Base-by-base conservation (phyloP, 1,284 basidiomycete species). In the Pulveroboletus ridleyi region DNA sequence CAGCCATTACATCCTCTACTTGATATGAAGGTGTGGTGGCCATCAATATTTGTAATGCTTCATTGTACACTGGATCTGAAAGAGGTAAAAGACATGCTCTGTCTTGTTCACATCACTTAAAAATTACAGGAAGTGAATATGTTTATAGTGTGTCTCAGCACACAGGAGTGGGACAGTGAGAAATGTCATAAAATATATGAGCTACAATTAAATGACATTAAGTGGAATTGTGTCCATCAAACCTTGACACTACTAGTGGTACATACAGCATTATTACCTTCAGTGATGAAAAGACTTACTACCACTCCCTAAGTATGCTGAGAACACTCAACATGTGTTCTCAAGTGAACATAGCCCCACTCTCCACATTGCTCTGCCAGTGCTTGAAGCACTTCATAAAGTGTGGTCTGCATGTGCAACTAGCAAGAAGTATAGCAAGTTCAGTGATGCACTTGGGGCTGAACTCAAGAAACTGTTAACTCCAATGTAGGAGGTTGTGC, bases 251-350 rank as follows among this genome's bases (percentile, higher is more conserved):
- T 62, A 49, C 35, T 62, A 4, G 61, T 7, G 6, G 61, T 62
- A 62, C 17, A 47, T 56, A 56, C 14, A 9, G 20, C 22, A 41
- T 14, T 42, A 42, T 8, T 33, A 22, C 17, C 10, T 20, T 22
- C 35, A 14, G 33, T 22, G 6, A 33, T 18, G 22, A 33, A 22
- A 11, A 25, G 3, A 6, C 53, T 54, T 6, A 54, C 29, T 54
- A 54, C 53, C 23, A 2, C 33, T 22, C 42, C 33, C 14, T 4
- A 55, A 53, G 50, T 58, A 49, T 15, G 44, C 61, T 35, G 39
- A 64, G 11, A 58, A 55, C 14, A 46, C 35, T 1, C 61, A 64
- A 42, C 52, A 63, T 17, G 35, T 41, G 13, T 59, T 63, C 57
- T 59, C 42, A 11, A 42, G 23, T 22, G 35, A 62, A 6, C 23